Base-by-base conservation (phyloP, 192 early-diverging fungal genomes). In the Gigaspora rosea region DNA sequence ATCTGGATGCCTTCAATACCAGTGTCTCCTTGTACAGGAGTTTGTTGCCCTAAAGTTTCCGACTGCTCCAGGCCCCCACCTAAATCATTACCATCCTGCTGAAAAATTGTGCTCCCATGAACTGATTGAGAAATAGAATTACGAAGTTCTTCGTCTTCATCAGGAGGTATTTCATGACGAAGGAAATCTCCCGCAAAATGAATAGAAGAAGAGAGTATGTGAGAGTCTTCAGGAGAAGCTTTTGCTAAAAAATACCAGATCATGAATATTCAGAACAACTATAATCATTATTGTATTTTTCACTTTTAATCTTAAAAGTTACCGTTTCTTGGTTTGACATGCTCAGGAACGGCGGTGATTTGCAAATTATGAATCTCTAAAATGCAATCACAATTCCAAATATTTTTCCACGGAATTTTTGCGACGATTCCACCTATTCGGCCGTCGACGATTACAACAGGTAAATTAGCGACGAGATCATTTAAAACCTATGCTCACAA, bases 151-250 rank as follows among this genome's bases (percentile, higher is more conserved):
- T 89, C 90, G 50, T 92, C 92, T 47, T 88, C 84, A 64, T 90
- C 91, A 33, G 86, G 86, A 22, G 86, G 82, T 33, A 84, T 86
- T 66, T 90, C 90, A 22, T 88, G 85, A 52, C 88, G 86, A 52
- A 97, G 76, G 85, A 97, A 97, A 80, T 95, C 94, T 59, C 90
- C 94, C 10, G 95, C 95, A 72, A 97, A 92, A 77, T 92, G 92
- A 18, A 96, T 83, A 4, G 95, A 95, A 11, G 95, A 92, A 2
- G 93, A 90, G 62, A 95, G 79, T 59, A 93, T 87, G 22, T 86
- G 89, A 3, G 88, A 83, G 59, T 91, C 90, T 27, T 90, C 84
- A 57, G 86, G 79, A 70, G 82, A 80, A 22, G 80, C 77, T 20
- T 86, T 80, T 6, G 64, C 78, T 79, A 63, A 15, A 35, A 35